A percentile compares a stretch with the other conserved stretches of the same genome.
These are phyloP conservation scores for sweet orange (Citrus sinensis) DNA, from an alignment of 345 rosid species.

Conservation along the genomic window DNA sequence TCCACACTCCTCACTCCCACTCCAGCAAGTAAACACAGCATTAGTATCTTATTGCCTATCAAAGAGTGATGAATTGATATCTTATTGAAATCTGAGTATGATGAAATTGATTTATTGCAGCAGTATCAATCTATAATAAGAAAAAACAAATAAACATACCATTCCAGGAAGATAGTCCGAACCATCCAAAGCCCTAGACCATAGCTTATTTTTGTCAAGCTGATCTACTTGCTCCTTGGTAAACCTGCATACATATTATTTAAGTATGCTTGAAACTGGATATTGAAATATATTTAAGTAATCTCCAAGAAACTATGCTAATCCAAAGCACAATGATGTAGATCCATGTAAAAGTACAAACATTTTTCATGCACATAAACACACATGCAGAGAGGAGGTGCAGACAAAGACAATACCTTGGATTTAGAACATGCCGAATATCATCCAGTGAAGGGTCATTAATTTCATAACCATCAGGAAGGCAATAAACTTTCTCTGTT, in stretches of 20 bases:
- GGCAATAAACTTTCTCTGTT: conserved; percentile 91
- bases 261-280: neutral
- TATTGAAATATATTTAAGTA: neutral
- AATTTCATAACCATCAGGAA: conserved; percentile 98
- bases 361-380: neutral
- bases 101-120: neutral
- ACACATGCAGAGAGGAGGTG: neutral
- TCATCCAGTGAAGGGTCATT: conserved; percentile 94
- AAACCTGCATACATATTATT: conserved; percentile 51
- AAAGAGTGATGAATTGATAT: neutral
- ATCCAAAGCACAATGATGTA: neutral
- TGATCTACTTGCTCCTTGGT: conserved; percentile 73
- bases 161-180: conserved; percentile 99
- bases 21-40: too few species aligned
- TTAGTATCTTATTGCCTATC: neutral
- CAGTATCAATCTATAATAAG: neutral
- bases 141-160: conserved; percentile 33
- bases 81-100: neutral
- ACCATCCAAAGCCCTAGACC: conserved; percentile 99
- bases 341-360: neutral
- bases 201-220: conserved; percentile 81
- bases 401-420: conserved; percentile 49
- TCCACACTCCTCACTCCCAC: too few species aligned
- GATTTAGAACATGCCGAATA: conserved; percentile 86
- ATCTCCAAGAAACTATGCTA: neutral